Evolutionary conservation across 768 basidiomycete species (phyloP).

Genomic region (Serendipita sp.): DNA sequence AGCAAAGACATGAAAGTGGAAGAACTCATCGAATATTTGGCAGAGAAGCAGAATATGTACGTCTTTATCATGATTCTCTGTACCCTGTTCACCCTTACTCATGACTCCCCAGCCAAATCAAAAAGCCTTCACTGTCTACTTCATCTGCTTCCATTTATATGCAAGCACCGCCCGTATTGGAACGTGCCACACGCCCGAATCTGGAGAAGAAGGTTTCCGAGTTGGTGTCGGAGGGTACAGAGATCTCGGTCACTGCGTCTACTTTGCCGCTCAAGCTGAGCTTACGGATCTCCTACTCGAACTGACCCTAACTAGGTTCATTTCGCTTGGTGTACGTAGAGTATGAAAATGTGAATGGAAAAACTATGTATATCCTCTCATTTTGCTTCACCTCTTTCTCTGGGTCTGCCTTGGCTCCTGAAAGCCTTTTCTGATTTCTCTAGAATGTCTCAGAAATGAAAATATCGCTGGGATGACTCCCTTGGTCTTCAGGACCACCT

Average conservation of each 20-base stretch:
- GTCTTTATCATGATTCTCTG: conserved; percentile 17
- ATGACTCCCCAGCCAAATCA: conserved; percentile 60
- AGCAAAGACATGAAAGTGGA: conserved; percentile 66
- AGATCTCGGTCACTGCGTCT: conserved; percentile 76
- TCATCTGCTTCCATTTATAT: conserved; percentile 69
- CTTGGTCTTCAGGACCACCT: too few relatives aligned
- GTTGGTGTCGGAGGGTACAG: conserved; percentile 57
- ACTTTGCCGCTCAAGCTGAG: conserved; percentile 70
- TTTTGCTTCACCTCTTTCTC: too few relatives aligned
- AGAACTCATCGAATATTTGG: conserved; percentile 69
- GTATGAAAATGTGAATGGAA: too few relatives aligned
- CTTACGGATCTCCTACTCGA: conserved; percentile 17
- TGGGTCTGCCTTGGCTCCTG: too few relatives aligned
- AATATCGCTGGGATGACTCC: too few relatives aligned
- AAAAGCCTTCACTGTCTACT: conserved; percentile 81
- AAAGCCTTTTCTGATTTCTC: too few relatives aligned
- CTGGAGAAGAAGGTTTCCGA: conserved; percentile 75
- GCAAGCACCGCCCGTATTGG: conserved; percentile 84
- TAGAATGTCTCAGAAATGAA: too few relatives aligned
- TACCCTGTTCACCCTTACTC: neutral
- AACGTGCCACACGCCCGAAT: conserved; percentile 79
- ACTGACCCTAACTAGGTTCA: neutral
- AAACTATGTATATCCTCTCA: too few relatives aligned
- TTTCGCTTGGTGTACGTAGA: too few relatives aligned
- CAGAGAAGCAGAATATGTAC: conserved; percentile 81